These are phyloP conservation scores for Lophiotrema nucula DNA, from an alignment of 495 filamentous ascomycete species.

Conservation along the genomic window DNA sequence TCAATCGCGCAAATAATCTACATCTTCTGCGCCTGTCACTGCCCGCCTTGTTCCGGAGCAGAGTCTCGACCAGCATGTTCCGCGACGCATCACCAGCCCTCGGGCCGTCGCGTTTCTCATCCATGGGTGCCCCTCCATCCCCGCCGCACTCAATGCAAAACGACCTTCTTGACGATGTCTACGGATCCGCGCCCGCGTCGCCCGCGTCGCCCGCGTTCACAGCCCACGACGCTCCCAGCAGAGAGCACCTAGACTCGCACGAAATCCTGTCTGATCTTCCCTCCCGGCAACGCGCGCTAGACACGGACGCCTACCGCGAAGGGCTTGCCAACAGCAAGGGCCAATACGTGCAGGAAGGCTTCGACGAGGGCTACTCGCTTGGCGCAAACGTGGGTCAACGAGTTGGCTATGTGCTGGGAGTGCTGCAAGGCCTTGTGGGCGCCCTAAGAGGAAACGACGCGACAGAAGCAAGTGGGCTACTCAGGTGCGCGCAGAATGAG, in stretches of 20 bases:
- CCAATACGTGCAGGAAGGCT: constrained; percentile 71
- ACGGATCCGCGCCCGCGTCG: constrained; percentile 37
- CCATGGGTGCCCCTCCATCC: constrained; percentile 13
- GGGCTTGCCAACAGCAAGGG: constrained; percentile 73
- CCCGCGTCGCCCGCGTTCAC: constrained; percentile 8
- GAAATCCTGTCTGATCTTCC: constrained; percentile 67
- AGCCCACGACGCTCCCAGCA: neutral
- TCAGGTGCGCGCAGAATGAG: constrained; percentile 58
- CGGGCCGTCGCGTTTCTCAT: constrained; percentile 2
- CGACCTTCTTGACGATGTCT: constrained; percentile 40
- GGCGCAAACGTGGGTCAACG: constrained; percentile 74
- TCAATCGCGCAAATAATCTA: no score
- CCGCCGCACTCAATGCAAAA: constrained; percentile 9
- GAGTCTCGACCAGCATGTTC: constrained; percentile 16
- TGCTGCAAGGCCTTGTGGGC: constrained; percentile 62
- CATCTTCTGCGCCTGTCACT: no score
- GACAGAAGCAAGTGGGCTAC: constrained; percentile 42
- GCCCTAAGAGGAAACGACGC: constrained; percentile 36
- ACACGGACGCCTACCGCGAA: constrained; percentile 86
- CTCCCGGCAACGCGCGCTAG: constrained; percentile 70
- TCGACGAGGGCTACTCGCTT: constrained; percentile 81
- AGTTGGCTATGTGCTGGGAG: constrained; percentile 68
- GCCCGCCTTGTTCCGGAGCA: no score
- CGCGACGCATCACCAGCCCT: constrained; percentile 16
- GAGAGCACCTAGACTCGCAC: constrained; percentile 2